phyloP scores from a whole-genome alignment of 805 yeast genomes.

The Jamesozyma gamospora region DNA sequence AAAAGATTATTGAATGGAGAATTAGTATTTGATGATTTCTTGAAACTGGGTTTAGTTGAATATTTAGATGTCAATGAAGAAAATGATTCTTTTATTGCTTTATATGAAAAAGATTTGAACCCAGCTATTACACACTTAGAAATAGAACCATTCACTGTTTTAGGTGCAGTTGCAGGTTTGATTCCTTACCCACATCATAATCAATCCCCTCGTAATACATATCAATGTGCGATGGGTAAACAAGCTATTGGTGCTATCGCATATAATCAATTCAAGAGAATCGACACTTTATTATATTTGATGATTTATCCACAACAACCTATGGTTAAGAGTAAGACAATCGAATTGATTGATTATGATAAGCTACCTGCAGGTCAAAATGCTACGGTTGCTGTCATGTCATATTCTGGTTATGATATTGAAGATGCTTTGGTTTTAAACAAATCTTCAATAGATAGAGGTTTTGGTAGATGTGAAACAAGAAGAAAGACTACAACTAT shows the following conservation, averaged over 20 bases:
- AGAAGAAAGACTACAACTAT: conserved; percentile 84
- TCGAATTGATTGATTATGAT: conserved; percentile 90
- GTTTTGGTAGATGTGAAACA: conserved; percentile 96
- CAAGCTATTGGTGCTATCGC: conserved; percentile 99
- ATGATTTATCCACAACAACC: conserved; percentile 99
- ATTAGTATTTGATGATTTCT: conserved; percentile 85
- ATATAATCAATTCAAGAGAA: conserved; percentile 90
- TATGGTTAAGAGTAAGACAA: conserved; percentile 95
- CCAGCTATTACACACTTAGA: conserved; percentile 75
- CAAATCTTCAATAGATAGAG: conserved; percentile 88
- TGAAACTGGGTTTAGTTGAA: conserved; percentile 79
- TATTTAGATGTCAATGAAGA: conserved; percentile 96
- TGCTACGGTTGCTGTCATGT: conserved; percentile 98
- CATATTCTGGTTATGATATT: conserved; percentile 97
- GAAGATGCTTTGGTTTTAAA: conserved; percentile 96
- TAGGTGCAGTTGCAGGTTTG: conserved; percentile 97
- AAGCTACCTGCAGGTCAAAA: conserved; percentile 98
- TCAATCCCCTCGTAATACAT: conserved; percentile 98
- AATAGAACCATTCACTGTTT: conserved; percentile 93
- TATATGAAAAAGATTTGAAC: conserved; percentile 61
- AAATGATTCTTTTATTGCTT: conserved; percentile 85
- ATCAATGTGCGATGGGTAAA: conserved; percentile 99
- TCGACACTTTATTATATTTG: conserved; percentile 83
- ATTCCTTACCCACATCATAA: conserved; percentile 99
- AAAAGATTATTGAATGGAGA: conserved; percentile 51